These are phyloP conservation scores for Babesia sp. DNA, from an alignment of 169 alveolate genomes.

Conservation along the genomic window DNA sequence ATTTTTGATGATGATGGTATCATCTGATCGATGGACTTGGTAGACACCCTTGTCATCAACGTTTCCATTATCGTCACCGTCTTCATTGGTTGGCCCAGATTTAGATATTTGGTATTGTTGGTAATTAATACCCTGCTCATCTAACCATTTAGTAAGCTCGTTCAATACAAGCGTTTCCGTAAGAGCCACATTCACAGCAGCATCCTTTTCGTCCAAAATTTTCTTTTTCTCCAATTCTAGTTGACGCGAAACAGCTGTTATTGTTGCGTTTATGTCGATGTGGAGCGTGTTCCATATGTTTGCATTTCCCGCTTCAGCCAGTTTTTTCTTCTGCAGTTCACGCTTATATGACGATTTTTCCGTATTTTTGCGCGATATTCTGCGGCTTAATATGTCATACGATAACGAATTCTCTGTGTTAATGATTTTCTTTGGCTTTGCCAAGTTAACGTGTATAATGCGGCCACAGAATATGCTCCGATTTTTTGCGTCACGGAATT, in stretches of 20 bases:
- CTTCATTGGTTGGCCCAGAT: not conserved
- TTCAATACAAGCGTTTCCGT: constrained; percentile 91
- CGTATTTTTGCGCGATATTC: constrained; percentile 73
- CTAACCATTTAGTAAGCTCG: constrained; percentile 92
- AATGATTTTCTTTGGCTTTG: constrained; percentile 51
- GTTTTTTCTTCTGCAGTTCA: constrained; percentile 78
- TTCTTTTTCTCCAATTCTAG: constrained; percentile 82
- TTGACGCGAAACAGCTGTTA: constrained; percentile 84
- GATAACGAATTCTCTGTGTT: constrained; percentile 8
- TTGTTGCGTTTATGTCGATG: constrained; percentile 91
- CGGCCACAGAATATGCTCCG: constrained; percentile 72
- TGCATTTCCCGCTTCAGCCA: constrained; percentile 81
- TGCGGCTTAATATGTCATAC: constrained; percentile 47
- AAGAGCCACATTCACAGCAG: constrained; percentile 89
- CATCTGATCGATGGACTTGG: constrained; percentile 33
- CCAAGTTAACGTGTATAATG: constrained; percentile 66
- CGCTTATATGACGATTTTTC: constrained; percentile 78
- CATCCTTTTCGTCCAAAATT: constrained; percentile 80
- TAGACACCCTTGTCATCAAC: not conserved
- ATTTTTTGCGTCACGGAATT: constrained; percentile 54
- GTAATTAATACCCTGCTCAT: constrained; percentile 87
- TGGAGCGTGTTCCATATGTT: constrained; percentile 94
- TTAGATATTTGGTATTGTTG: constrained; percentile 73
- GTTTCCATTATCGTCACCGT: not conserved
- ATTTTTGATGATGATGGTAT: constrained; percentile 74